Percentiles rank a stretch among this genome's conserved stretches.
Evolutionary conservation across 208 protist genomes (phyloP).

Genomic region (Endotrypanum monterogeii): DNA sequence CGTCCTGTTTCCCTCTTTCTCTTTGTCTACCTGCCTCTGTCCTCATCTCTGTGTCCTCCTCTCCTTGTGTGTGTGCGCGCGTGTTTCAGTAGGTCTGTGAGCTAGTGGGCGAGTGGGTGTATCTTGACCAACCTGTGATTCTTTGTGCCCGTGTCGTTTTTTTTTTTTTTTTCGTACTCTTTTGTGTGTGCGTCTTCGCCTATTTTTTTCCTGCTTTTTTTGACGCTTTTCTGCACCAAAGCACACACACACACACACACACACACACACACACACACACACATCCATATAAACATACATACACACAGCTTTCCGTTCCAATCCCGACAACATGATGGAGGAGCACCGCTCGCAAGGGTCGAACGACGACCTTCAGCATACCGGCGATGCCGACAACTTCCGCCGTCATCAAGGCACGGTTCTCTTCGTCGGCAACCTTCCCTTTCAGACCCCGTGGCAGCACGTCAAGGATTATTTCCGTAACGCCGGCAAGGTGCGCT

Average conservation of each 20-base stretch:
- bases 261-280: too few relatives aligned
- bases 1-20: too few relatives aligned
- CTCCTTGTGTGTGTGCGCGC: neutral
- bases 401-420: conserved; percentile 69
- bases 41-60: neutral
- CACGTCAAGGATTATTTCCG: conserved; percentile 90
- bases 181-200: neutral
- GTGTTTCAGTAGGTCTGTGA: neutral
- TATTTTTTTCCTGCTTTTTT: conserved; percentile 18
- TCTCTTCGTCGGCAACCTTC: conserved; percentile 90
- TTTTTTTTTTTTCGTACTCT: conserved; percentile 5
- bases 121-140: neutral
- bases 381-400: conserved; percentile 30
- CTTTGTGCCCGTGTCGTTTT: conserved; percentile 6
- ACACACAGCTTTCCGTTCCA: neutral
- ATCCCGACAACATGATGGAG: conserved; percentile 33
- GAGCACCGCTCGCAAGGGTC: conserved; percentile 33
- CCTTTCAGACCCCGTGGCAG: conserved; percentile 88
- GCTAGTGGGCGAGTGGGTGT: neutral
- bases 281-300: too few relatives aligned
- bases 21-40: too few relatives aligned
- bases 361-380: conserved; percentile 30
- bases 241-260: too few relatives aligned
- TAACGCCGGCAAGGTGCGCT: conserved; percentile 80
- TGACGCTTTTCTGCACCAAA: too few relatives aligned